Evolutionary conservation across 306 rosid species (phyloP).

Genomic region (Ammopiptanthus mongolicus): DNA sequence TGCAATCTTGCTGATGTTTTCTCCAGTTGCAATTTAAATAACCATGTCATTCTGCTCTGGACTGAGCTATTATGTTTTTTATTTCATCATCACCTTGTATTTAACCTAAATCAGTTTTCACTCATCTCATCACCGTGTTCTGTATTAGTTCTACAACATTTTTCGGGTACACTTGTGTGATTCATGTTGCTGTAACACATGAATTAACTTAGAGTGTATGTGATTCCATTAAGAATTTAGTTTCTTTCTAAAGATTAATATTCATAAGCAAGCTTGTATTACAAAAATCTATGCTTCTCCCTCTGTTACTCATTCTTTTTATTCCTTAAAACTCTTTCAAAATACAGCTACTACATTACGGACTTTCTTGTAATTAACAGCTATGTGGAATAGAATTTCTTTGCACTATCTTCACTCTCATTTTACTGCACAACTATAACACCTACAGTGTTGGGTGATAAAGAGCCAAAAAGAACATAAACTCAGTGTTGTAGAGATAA

Average conservation of each 20-base stretch:
- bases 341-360: too few relatives aligned
- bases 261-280: not conserved
- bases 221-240: not conserved
- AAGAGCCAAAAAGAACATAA: too few relatives aligned
- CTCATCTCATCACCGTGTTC: not conserved
- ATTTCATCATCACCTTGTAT: not conserved
- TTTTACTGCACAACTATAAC: too few relatives aligned
- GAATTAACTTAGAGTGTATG: not conserved
- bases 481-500: too few relatives aligned
- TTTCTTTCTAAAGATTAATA: not conserved
- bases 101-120: not conserved
- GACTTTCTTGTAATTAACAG: not conserved
- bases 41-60: not conserved
- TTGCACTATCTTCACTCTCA: not conserved
- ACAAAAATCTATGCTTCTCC: not conserved
- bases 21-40: not conserved
- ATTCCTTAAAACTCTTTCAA: too few relatives aligned
- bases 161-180: not conserved
- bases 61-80: not conserved
- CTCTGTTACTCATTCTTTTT: not conserved
- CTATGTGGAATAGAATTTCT: not conserved
- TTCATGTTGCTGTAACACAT: not conserved
- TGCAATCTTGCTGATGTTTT: not conserved
- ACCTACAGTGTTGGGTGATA: too few relatives aligned
- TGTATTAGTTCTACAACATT: not conserved